Base-by-base conservation (phyloP, 352 stramenopile species). In the Halophytophthora polymorphica region DNA sequence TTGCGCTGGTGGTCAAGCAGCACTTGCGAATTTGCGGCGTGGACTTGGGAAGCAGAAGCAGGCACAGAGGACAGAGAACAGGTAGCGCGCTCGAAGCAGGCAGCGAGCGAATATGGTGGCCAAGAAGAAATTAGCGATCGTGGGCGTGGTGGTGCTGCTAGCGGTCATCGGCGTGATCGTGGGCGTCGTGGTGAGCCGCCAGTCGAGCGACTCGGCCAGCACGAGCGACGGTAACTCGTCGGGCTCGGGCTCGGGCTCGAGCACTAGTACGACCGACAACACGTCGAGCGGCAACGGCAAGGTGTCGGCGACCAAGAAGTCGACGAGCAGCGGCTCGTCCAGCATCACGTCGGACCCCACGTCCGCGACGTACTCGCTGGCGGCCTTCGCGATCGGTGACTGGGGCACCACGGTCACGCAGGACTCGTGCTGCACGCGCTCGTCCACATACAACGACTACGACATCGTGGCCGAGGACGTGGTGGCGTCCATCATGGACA, bases 401-500 rank as follows among this genome's bases (percentile, higher is more conserved):
- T 91, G 81, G 81, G 78, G 78, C 17, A 85, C 74, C 4, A 88
- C 78, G 8, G 59, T 75, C 22, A 63, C 47, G 2, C 45, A 67
- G n/a, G 77, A 85, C 62, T 91, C 81, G 58, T 90, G 81, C 57
- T 91, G 81, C 63, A 71, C 69, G 50, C 70, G 69, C 13, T 72
- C 73, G 19, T 73, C 62, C 1, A 61, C 70, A 31, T 73, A 80
- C 74, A 78, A 69, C 21, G 81, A 87, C 56, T 66, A 74, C 17
- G 79, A 90, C 45, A 66, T 82, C 23, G 70, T 82, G 21, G 77
- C 79, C 5, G 75, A 90, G 46, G 77, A 84, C 47, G 70, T 81
- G 7, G 77, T 88, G 10, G 72, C 69, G n/a, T 56, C 48, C 19
- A 50, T 90, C 22, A 90, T 90, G 80, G 73, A 77, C 59, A 73